phyloP scores from a whole-genome alignment of 805 yeast species.

The Lachancea mirantina region DNA sequence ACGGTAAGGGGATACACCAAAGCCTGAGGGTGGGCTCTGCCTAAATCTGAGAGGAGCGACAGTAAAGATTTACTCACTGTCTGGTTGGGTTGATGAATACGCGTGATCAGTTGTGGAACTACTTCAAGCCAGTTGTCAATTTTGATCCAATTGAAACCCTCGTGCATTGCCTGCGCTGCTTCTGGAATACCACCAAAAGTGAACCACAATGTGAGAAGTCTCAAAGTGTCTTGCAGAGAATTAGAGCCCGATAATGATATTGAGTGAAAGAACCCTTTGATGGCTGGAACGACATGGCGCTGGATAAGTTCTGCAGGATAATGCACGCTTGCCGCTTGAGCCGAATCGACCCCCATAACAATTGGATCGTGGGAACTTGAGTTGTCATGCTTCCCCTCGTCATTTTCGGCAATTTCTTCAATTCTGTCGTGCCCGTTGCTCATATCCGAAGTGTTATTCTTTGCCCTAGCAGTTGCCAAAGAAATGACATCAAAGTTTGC shows the following conservation, averaged over 20 bases:
- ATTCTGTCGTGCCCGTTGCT: constrained; percentile 13
- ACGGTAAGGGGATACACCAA: constrained; percentile 92
- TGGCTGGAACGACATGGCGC: constrained; percentile 91
- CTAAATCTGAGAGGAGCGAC: constrained; percentile 76
- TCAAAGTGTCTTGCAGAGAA: constrained; percentile 85
- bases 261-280: constrained; percentile 91
- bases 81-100: constrained; percentile 92
- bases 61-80: constrained; percentile 73
- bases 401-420: constrained; percentile 17
- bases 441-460: constrained; percentile 9
- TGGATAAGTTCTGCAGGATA: constrained; percentile 53
- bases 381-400: constrained; percentile 13
- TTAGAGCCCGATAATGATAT: constrained; percentile 80
- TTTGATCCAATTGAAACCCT: constrained; percentile 83
- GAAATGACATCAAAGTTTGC: constrained; percentile 95
- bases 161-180: constrained; percentile 82
- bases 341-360: constrained; percentile 27
- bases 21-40: constrained; percentile 96
- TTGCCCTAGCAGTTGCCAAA: constrained; percentile 33
- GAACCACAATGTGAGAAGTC: constrained; percentile 91
- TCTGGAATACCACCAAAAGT: constrained; percentile 90
- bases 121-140: constrained; percentile 95
- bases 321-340: constrained; percentile 24
- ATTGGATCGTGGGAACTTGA: constrained; percentile 10
- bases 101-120: constrained; percentile 88